Conservation (phyloP, 371 early-diverging fungal genomes). For the Mucor velutinosus region DNA sequence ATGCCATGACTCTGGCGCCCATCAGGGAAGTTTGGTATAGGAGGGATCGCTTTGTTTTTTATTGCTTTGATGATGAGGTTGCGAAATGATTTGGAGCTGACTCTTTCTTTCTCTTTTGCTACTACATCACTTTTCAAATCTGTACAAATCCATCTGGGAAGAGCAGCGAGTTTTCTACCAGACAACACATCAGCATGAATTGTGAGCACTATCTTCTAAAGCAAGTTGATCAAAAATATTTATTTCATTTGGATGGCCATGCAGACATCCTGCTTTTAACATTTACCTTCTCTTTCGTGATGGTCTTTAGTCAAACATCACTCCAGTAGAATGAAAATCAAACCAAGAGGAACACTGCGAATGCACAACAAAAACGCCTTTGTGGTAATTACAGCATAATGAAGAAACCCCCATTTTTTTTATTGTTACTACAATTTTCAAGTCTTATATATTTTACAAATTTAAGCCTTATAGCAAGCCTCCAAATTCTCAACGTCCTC, state of each 20-base stretch:
- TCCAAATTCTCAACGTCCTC: conserved; percentile 90
- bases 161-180: conserved; percentile 1
- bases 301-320: neutral
- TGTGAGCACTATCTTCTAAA: neutral
- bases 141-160: conserved; percentile 2
- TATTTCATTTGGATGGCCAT: neutral
- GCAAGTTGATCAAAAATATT: neutral
- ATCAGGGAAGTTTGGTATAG: neutral
- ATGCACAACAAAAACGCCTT: too few species aligned
- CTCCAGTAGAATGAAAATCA: neutral
- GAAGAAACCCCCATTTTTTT: neutral
- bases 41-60: conserved; percentile 4
- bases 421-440: neutral
- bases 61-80: conserved; percentile 2
- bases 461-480: conserved; percentile 42
- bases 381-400: neutral
- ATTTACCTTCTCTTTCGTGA: neutral
- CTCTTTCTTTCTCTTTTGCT: conserved; percentile 6
- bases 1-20: neutral
- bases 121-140: conserved; percentile 1
- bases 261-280: neutral
- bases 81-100: conserved; percentile 3
- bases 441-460: neutral
- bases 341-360: too few species aligned
- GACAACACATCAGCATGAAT: neutral